Conservation (phyloP, 768 basidiomycete genomes). For the Xerocomus spinulosus region DNA sequence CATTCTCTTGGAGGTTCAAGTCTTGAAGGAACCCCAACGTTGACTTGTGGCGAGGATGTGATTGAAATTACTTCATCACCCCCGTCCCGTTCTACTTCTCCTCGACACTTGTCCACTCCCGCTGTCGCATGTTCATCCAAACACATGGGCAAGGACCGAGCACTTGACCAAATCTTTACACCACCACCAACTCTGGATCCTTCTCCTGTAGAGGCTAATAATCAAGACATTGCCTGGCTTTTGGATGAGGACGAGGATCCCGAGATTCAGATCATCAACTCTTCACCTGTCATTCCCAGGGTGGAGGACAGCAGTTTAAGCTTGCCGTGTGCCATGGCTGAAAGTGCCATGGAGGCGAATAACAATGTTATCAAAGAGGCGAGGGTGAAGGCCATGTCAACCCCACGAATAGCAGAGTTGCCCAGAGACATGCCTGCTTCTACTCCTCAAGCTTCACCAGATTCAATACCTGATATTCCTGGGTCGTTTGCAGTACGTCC, state of each 20-base stretch:
- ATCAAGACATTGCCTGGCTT: conserved; percentile 59
- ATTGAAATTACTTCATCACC: conserved; percentile 33
- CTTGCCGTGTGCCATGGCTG: conserved; percentile 9
- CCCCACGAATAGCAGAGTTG: conserved; percentile 6
- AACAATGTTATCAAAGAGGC: conserved; percentile 15
- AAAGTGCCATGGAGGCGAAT: conserved; percentile 15
- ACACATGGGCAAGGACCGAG: conserved; percentile 12
- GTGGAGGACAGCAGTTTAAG: conserved; percentile 2
- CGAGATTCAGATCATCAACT: conserved; percentile 47
- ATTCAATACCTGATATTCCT: conserved; percentile 28
- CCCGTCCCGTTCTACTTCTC: conserved; percentile 17
- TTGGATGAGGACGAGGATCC: conserved; percentile 62
- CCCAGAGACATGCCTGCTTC: conserved; percentile 32
- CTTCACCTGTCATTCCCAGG: conserved; percentile 38
- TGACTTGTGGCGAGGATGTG: conserved; percentile 16
- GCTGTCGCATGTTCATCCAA: neutral
- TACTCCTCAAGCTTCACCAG: conserved; percentile 27
- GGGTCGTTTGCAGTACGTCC: conserved; percentile 45
- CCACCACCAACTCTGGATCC: neutral
- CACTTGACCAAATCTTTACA: neutral
- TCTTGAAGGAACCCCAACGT: conserved; percentile 21
- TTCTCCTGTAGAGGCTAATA: conserved; percentile 4
- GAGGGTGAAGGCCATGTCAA: conserved; percentile 15
- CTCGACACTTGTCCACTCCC: conserved; percentile 3
- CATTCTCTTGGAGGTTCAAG: neutral